A percentile compares a stretch with the other conserved stretches of the same genome.
Evolutionary conservation across 768 basidiomycete species (phyloP).

Genomic region (Boletus sensibilis): DNA sequence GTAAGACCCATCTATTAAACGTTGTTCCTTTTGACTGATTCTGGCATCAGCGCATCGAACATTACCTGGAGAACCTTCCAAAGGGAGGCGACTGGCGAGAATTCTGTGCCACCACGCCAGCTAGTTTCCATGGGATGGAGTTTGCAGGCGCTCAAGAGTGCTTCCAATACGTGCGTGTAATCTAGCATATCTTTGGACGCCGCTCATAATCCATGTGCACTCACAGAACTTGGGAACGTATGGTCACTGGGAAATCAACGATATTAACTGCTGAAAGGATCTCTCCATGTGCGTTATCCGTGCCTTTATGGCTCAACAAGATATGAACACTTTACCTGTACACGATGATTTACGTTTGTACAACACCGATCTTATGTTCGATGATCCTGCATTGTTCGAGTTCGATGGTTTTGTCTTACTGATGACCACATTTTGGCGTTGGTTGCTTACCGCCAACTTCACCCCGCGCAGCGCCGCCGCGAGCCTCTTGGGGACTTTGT

Average conservation of each 20-base stretch:
- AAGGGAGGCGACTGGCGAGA: conserved; percentile 29
- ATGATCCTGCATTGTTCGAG: background rate
- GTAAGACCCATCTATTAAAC: conserved; percentile 5
- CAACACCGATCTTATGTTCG: background rate
- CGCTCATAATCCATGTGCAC: background rate
- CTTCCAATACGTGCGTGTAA: conserved; percentile 15
- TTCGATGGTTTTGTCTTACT: background rate
- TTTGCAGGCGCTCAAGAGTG: conserved; percentile 28
- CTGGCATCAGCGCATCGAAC: conserved; percentile 29
- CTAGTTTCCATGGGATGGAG: conserved; percentile 22
- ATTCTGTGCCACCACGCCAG: conserved; percentile 37
- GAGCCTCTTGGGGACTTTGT: background rate
- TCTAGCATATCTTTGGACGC: background rate
- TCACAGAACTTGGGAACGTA: conserved; percentile 15
- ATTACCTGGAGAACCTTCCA: conserved; percentile 30
- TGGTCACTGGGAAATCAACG: conserved; percentile 27
- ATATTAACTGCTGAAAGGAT: conserved; percentile 7
- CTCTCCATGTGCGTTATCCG: too few species aligned
- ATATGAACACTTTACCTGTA: background rate
- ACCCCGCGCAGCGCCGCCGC: background rate
- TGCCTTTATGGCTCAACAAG: background rate
- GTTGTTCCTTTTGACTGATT: background rate
- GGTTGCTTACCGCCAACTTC: background rate
- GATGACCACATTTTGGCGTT: background rate
- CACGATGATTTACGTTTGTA: background rate